Base-by-base conservation (phyloP, 1,284 basidiomycete species). In the Pseudozyma tsukubaensis region DNA sequence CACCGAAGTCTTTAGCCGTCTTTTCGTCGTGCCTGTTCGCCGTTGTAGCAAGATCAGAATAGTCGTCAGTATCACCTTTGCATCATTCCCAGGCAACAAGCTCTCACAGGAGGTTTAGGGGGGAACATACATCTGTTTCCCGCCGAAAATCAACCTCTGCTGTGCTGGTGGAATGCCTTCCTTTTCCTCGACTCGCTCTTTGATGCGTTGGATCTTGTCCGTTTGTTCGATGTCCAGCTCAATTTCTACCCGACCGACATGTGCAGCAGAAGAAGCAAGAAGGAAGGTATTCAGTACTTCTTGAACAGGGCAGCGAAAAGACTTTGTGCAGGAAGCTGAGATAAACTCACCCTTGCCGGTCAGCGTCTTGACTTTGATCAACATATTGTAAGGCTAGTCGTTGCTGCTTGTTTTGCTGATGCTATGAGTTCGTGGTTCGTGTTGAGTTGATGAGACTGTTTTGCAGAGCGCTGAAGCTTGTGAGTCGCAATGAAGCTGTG, bases 131-230 rank as follows among this genome's bases (percentile, higher is more conserved):
- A 99, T 92, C 83, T 97, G 96, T 85, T 96, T 91, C 48, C 97
- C 97, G 80, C 90, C 87, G 85, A 92, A 98, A 85, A 99, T 99
- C 80, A 99, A 86, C 66, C 97, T 90, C 85, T 99, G 97, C 86
- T 99, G 97, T 42, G 89, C 92, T 67, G 97, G 96, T 16, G 97
- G 97, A 51, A 99, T 97, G 81, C 96, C 97, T 43, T 95, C 96
- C 86, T 99, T 97, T 87, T 98, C 96, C 86, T 99, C 97, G 35
- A 99, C 94, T 85, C 94, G 92, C 88, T 97, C 95, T 87, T 99
- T 99, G 87, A 99, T 96, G 77, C 94, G 91, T 50, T 90, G 88
- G 84, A 97, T 94, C 95, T 92, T 93, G 87, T 94, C 93, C 69
- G 93, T 91, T 16, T 89, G 88, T 85, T 97, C 94, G 84, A 98